Conservation (phyloP, 169 alveolate genomes). For the Plasmodium vivax region DNA sequence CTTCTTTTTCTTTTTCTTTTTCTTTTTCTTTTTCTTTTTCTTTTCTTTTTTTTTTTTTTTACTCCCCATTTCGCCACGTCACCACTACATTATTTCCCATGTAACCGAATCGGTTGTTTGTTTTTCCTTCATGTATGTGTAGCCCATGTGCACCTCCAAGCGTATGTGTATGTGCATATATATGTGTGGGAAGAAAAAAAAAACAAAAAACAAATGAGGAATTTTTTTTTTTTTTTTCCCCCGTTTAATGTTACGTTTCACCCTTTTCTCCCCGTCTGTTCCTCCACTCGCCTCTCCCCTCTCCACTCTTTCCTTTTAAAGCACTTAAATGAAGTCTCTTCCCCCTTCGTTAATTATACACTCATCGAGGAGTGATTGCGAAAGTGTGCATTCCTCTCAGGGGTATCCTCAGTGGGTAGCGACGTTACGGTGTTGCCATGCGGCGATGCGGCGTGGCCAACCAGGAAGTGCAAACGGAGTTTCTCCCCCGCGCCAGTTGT, state of each 20-base stretch:
- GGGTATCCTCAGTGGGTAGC: no score
- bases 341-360: neutral
- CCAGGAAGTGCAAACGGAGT: neutral
- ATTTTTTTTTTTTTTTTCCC: neutral
- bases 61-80: neutral
- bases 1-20: neutral
- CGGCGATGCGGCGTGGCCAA: neutral
- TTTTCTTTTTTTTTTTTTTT: neutral
- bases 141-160: neutral
- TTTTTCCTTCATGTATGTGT: conserved; percentile 1
- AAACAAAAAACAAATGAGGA: conserved; percentile 2
- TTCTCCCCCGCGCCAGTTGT: neutral
- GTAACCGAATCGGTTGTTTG: conserved; percentile 17
- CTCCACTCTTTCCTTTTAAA: neutral
- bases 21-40: neutral
- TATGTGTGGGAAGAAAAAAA: neutral
- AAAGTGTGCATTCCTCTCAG: neutral
- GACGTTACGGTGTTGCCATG: neutral
- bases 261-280: neutral
- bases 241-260: neutral
- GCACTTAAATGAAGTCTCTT: neutral
- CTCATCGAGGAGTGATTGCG: neutral
- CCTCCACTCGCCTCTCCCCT: neutral
- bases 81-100: neutral
- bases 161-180: neutral